A percentile compares a stretch with the other conserved stretches of the same genome.
Evolutionary conservation across 495 filamentous ascomycete species (phyloP).

Genomic region (Aspergillus bertholletiae): DNA sequence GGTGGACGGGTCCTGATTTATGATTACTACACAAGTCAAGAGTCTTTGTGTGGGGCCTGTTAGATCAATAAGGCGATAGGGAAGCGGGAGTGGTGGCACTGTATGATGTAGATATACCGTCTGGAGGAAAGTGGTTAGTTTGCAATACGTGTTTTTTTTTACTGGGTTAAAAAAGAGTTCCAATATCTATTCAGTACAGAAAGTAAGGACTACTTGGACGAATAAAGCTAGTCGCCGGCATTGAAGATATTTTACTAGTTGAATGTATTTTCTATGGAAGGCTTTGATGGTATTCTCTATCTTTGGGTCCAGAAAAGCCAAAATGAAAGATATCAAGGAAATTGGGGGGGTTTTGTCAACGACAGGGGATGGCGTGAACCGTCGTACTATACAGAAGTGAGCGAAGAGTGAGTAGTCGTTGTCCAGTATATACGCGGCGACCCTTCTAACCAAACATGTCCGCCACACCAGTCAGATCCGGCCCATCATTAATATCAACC

Average conservation of each 20-base stretch:
- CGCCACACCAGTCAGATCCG: constrained; percentile 61
- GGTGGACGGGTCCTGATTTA: background rate
- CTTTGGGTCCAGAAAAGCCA: background rate
- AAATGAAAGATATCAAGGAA: background rate
- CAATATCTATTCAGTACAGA: background rate
- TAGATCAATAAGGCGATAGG: background rate
- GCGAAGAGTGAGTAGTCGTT: background rate
- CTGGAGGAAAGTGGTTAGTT: constrained; percentile 25
- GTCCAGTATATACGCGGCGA: background rate
- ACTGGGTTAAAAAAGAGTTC: background rate
- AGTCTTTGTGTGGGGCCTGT: background rate
- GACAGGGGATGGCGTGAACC: constrained; percentile 8
- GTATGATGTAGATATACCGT: constrained; percentile 43
- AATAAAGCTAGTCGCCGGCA: too few species aligned
- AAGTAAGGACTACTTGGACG: background rate
- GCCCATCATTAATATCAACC: constrained; percentile 53
- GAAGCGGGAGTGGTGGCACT: constrained; percentile 2
- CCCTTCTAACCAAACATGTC: constrained; percentile 59
- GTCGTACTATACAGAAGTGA: constrained; percentile 12
- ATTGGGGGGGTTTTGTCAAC: background rate
- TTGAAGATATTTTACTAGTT: too few species aligned
- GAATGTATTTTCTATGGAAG: background rate
- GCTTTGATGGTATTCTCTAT: background rate
- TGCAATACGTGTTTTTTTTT: constrained; percentile 27
- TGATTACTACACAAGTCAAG: background rate